Percentiles rank a stretch among this genome's conserved stretches.
phyloP scores from a whole-genome alignment of 768 basidiomycete species.

The Fomitopsis serialis region DNA sequence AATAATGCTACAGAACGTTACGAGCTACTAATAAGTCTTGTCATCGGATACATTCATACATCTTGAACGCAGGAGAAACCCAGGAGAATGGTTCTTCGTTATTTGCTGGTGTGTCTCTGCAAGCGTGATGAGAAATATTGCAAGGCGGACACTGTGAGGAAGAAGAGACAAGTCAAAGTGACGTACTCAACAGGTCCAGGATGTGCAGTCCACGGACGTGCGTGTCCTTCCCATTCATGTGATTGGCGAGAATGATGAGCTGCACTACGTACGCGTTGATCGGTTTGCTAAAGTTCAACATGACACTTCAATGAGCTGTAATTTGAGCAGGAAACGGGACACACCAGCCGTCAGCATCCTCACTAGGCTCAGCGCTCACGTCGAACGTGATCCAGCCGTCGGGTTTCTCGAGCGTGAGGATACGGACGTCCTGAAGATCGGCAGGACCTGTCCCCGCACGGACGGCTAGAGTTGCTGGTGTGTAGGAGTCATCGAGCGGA shows the following conservation, averaged over 20 bases:
- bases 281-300: slow-evolving; percentile 53
- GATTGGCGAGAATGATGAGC: slow-evolving; percentile 85
- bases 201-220: slow-evolving; percentile 89
- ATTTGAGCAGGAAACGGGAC: slow-evolving; percentile 20
- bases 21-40: no score
- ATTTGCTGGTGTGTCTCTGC: slow-evolving; percentile 15
- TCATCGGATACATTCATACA: slow-evolving; percentile 76
- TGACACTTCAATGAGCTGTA: neutral
- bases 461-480: slow-evolving; percentile 85
- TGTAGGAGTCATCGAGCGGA: slow-evolving; percentile 91
- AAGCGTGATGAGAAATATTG: neutral
- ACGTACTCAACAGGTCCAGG: slow-evolving; percentile 80
- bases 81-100: slow-evolving; percentile 76
- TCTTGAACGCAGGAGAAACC: slow-evolving; percentile 55
- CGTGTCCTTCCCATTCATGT: slow-evolving; percentile 98
- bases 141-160: neutral
- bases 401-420: slow-evolving; percentile 83
- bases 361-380: slow-evolving; percentile 71
- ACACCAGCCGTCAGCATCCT: slow-evolving; percentile 77
- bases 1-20: no score
- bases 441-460: slow-evolving; percentile 88
- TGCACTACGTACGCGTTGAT: slow-evolving; percentile 88
- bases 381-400: slow-evolving; percentile 93
- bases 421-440: slow-evolving; percentile 88
- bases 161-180: neutral